phyloP scores from a whole-genome alignment of 2,329 filamentous ascomycete species.

The Scedosporium aurantiacum region DNA sequence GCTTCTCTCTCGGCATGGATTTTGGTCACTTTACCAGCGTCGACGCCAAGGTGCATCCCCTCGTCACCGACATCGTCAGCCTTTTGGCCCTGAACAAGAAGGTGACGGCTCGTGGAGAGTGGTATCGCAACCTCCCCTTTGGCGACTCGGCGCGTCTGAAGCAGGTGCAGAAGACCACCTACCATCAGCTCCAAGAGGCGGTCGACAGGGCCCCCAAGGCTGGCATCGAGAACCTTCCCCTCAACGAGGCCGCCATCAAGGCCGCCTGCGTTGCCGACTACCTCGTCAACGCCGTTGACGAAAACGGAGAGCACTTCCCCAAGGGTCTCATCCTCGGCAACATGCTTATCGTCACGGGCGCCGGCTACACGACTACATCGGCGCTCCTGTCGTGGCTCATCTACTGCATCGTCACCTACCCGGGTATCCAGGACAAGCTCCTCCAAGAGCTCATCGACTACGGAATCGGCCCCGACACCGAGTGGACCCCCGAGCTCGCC shows the following conservation, averaged over 20 bases:
- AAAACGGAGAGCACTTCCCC: conserved; percentile 12
- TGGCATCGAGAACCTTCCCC: neutral
- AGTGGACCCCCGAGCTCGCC: conserved; percentile 35
- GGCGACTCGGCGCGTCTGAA: conserved; percentile 38
- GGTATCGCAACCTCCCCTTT: conserved; percentile 47
- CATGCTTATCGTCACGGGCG: conserved; percentile 25
- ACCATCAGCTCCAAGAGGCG: conserved; percentile 25
- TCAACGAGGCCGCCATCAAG: neutral
- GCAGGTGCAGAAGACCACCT: conserved; percentile 20
- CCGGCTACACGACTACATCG: conserved; percentile 50
- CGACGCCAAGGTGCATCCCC: conserved; percentile 37
- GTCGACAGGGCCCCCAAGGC: conserved; percentile 25
- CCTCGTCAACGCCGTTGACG: conserved; percentile 3
- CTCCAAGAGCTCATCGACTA: conserved; percentile 46
- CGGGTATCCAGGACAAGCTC: conserved; percentile 43
- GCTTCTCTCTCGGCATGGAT: conserved; percentile 32
- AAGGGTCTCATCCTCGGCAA: conserved; percentile 32
- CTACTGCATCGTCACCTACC: conserved; percentile 41
- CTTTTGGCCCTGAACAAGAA: conserved; percentile 47
- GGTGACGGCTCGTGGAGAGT: conserved; percentile 39
- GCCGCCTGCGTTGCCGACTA: conserved; percentile 1
- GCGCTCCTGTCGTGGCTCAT: conserved; percentile 48
- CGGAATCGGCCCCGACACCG: conserved; percentile 28
- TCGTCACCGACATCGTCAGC: conserved; percentile 39
- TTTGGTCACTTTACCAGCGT: conserved; percentile 30